Conservation (phyloP, 2,329 filamentous ascomycete species). For the Simplicillium sp. region DNA sequence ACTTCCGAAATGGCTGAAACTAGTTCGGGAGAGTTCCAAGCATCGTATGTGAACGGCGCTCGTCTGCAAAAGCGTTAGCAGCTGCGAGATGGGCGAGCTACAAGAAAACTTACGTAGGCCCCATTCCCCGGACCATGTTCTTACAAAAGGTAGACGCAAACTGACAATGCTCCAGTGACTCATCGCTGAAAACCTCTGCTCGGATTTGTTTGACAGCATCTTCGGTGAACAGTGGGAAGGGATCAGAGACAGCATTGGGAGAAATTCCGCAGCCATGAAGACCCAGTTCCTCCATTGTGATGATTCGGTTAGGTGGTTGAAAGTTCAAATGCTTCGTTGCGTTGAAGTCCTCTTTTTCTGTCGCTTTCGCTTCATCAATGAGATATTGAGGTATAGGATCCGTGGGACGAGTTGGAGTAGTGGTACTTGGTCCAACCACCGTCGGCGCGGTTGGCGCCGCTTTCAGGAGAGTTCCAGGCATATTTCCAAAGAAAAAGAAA, state of each 20-base stretch:
- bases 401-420: slow-evolving; percentile 15
- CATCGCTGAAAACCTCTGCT: slow-evolving; percentile 47
- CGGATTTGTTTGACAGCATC: slow-evolving; percentile 55
- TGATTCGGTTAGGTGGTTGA: slow-evolving; percentile 36
- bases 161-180: slow-evolving; percentile 45
- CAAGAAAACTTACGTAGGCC: slow-evolving; percentile 31
- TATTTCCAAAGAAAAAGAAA: no score
- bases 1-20: slow-evolving; percentile 38
- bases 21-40: slow-evolving; percentile 32
- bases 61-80: no score
- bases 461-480: no score
- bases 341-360: slow-evolving; percentile 30
- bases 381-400: slow-evolving; percentile 16
- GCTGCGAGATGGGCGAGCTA: slow-evolving; percentile 3
- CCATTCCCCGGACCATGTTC: slow-evolving; percentile 44
- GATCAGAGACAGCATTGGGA: slow-evolving; percentile 52
- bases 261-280: slow-evolving; percentile 50
- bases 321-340: slow-evolving; percentile 46
- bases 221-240: slow-evolving; percentile 52
- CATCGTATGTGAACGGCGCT: slow-evolving; percentile 53
- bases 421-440: slow-evolving; percentile 19
- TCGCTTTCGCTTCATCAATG: slow-evolving; percentile 13
- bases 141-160: slow-evolving; percentile 36
- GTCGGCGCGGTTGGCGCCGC: no score
- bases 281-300: slow-evolving; percentile 54